Evolutionary conservation across 768 basidiomycete species (phyloP).

Genomic region (Polyporus arcularius): DNA sequence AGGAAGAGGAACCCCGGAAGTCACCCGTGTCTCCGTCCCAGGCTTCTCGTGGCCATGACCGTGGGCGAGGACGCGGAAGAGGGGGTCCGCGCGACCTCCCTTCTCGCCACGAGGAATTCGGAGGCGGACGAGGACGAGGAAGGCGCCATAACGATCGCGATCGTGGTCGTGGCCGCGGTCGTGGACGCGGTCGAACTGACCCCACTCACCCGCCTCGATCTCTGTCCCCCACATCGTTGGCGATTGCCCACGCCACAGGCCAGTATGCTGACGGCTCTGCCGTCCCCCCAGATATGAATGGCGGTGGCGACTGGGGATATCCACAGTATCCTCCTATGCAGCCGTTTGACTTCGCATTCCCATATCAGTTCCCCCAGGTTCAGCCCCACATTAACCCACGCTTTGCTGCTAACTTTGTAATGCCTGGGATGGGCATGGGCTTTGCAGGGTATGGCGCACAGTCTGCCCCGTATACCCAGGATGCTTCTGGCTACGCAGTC

Average conservation of each 20-base stretch:
- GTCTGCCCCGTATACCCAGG: constrained; percentile 9
- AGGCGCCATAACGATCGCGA: constrained; percentile 13
- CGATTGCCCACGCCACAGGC: constrained; percentile 47
- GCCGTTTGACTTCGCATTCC: constrained; percentile 17
- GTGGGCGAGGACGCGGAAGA: constrained; percentile 2
- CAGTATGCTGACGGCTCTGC: constrained; percentile 35
- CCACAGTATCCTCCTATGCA: constrained; percentile 20
- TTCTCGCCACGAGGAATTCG: neutral
- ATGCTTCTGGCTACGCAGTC: constrained; percentile 10
- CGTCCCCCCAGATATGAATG: constrained; percentile 10
- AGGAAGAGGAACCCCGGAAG: neutral
- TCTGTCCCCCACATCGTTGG: constrained; percentile 47
- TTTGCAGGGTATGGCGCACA: constrained; percentile 15
- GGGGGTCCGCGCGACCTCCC: neutral
- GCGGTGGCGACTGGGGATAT: constrained; percentile 19
- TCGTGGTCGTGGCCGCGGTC: constrained; percentile 30
- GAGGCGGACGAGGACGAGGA: constrained; percentile 20
- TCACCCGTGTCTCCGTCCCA: constrained; percentile 1
- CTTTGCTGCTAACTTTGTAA: constrained; percentile 68
- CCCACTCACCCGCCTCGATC: constrained; percentile 32
- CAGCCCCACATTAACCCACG: constrained; percentile 86
- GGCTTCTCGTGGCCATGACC: neutral
- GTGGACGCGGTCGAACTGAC: constrained; percentile 37
- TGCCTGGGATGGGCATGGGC: constrained; percentile 55
- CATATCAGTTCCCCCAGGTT: constrained; percentile 38